Base-by-base conservation (phyloP, 2,329 filamentous ascomycete genomes). In the Botrytis aclada region DNA sequence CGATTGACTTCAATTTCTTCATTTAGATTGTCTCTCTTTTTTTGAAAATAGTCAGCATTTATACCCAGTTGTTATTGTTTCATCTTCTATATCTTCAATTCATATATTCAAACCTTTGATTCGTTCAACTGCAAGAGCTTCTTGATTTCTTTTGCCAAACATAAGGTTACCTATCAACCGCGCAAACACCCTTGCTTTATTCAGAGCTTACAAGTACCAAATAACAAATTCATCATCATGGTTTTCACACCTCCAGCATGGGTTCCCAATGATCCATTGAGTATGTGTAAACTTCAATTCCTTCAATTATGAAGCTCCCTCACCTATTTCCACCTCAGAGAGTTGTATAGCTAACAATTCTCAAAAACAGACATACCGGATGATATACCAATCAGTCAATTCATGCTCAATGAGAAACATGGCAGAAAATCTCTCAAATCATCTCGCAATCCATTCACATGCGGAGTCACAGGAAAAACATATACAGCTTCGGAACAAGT, bases 391-490 rank as follows among this genome's bases (percentile, higher is more conserved):
- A 86, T 97, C 73, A 87, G 87, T 76, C 89, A 95, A 69, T 97
- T 97, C 82, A 90, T 97, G 84, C 87, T 90, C 74, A 88, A 90
- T 77, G 93, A 95, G 77, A 83, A 86, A 63, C 88, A 93, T 79
- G 93, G 92, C 51, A 88, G 93, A 64, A 82, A 84, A 69, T 86
- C 92, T 16, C 82, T 92, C 16, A 85, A 86, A 45, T 84, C 88
- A 74, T 91, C 93, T 32, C 85, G 85, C 63, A 87, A 91, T 71
- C 92, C 93, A 1, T 97, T 92, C 82, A 94, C 91, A 47, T 95
- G 93, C 79, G 93, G 92, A 29, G 77, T 95, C 45, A 89, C 89
- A 0, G 92, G 92, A 67, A 89, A 87, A 80, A 87, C 88, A 5
- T 93, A 90, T 81, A 88, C 88, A 12, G 85, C 87, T 10, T 77